Conservation (phyloP, 2,329 filamentous ascomycete genomes). For the Cordyceps farinosa region DNA sequence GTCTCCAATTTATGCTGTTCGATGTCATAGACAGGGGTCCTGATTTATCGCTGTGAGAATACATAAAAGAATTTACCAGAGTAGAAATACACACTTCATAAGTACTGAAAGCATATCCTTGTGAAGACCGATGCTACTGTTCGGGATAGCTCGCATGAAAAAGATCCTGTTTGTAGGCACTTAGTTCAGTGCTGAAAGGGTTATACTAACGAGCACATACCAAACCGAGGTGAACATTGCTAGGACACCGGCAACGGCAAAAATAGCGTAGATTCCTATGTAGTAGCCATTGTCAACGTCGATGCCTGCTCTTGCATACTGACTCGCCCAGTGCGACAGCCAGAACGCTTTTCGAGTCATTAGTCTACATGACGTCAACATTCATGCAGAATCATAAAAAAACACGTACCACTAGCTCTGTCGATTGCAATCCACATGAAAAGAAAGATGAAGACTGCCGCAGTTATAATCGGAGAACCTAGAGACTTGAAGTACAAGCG, state of each 20-base stretch:
- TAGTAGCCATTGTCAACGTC: slow-evolving; percentile 1
- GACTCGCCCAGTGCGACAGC: slow-evolving; percentile 6
- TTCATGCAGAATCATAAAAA: background rate
- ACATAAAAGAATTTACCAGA: background rate
- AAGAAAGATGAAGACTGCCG: background rate
- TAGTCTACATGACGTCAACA: background rate
- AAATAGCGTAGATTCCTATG: background rate
- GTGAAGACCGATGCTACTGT: slow-evolving; percentile 1
- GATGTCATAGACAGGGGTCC: background rate
- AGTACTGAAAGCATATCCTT: slow-evolving; percentile 1
- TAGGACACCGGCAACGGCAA: background rate
- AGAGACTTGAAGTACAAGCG: slow-evolving; percentile 2
- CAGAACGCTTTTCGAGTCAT: slow-evolving; percentile 4
- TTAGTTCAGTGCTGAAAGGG: background rate
- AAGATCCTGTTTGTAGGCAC: background rate
- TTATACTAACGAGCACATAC: background rate
- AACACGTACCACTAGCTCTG: background rate
- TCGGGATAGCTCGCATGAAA: slow-evolving; percentile 2
- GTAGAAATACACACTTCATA: background rate
- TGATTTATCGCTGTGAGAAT: background rate
- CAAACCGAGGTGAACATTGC: background rate
- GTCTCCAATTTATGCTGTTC: slow-evolving; percentile 3
- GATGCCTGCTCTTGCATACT: background rate
- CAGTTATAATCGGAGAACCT: background rate
- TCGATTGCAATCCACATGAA: background rate